Evolutionary conservation across 148 eudicot genomes (phyloP).

Genomic region (Selenicereus undatus): DNA sequence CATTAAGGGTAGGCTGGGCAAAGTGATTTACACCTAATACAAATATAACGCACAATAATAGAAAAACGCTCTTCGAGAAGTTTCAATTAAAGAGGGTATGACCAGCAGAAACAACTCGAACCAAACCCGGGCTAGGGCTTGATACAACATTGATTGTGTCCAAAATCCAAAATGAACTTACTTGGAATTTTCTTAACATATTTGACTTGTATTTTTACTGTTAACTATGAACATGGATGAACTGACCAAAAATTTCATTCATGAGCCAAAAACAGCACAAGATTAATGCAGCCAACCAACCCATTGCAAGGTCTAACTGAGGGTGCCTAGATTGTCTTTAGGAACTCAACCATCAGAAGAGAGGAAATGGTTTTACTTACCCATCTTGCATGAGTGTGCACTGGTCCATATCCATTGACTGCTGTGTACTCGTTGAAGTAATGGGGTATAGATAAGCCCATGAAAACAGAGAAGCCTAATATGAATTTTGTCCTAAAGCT

Average conservation of each 20-base stretch:
- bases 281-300: background rate
- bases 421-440: constrained; percentile 76
- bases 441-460: constrained; percentile 86
- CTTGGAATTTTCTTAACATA: too few relatives aligned
- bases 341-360: background rate
- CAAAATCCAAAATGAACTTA: background rate
- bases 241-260: too few relatives aligned
- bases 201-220: too few relatives aligned
- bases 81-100: too few relatives aligned
- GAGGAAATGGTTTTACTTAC: constrained; percentile 32
- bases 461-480: constrained; percentile 70
- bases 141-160: too few relatives aligned
- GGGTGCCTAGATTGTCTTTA: background rate
- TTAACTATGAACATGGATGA: too few relatives aligned
- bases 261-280: too few relatives aligned
- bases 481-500: constrained; percentile 79
- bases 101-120: background rate
- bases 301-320: background rate
- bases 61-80: too few relatives aligned
- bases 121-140: background rate
- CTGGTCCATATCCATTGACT: constrained; percentile 57
- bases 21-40: background rate
- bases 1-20: background rate
- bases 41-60: too few relatives aligned
- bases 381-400: constrained; percentile 86